Base-by-base conservation (phyloP, 495 filamentous ascomycete species). In the Trichoderma gamsii region DNA sequence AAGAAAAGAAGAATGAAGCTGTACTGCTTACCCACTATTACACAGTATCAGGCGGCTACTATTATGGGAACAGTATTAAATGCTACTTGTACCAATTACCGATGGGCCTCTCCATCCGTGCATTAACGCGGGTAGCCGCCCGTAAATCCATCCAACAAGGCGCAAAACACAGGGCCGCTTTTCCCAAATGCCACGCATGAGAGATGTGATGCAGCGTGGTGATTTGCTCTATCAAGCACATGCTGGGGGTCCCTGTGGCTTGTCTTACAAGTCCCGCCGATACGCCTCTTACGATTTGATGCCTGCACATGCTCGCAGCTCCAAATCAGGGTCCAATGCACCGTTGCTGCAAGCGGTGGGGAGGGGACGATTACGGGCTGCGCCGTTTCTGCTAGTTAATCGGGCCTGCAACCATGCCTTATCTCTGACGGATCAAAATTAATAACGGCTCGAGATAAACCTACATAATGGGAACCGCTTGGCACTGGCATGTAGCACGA, bases 391-490 rank as follows among this genome's bases (percentile, higher is more conserved):
- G 56, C 56, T 61, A 61, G 56, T 61, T 61, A 61, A 61, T 61
- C 56, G 56, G 56, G 56, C 56, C 56, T 61, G 56, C 27, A 61
- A 32, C 56, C 56, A 29, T 61, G 56, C 69, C 73, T 79, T 79
- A 78, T 78, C 76, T 69, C 64, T 52, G 25, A 64, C 41, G 59
- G 32, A 29, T 63, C 52, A 68, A 75, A 61, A 61, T 77, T 76
- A 69, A 73, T 56, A 67, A 61, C 56, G 3, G 27, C 23, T 35
- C 13, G 65, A 72, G 70, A 71, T 76, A 41, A 67, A 75, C 74
- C 74, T 73, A 75, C 75, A 71, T 76, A 78, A 79, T 78, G 72
- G 73, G 66, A 79, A 78, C 67, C 68, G 68, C 56, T 61, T 61
- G 56, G 56, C 56, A n/a, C 51, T 27, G 23, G 44, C 44, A 49